Base-by-base conservation (phyloP, 306 rosid species). In the Phaseolus lunatus region DNA sequence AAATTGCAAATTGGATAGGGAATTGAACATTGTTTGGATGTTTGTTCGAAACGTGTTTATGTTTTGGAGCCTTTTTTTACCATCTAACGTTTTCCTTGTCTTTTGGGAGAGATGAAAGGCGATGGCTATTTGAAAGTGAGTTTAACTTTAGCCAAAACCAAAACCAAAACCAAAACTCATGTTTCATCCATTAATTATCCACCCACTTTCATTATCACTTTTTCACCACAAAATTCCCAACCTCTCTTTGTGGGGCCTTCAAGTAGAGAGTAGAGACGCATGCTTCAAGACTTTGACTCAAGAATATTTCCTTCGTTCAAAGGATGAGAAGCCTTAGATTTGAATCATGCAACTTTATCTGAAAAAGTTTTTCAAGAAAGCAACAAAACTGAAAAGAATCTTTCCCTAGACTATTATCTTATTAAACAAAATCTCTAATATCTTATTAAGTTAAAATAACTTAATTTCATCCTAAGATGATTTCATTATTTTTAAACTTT, bases 101-200 rank as follows among this genome's bases (percentile, higher is more conserved):
- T 69, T 80, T 75, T 64, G 69, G 43, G 37, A 59, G 43, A 8
- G 65, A 24, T 57, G 80, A 35, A 69, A 33, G 9, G 49, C 58
- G 61, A 39, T 68, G 35, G 69, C 24, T 56, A 45, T 5, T 61
- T 67, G 66, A 74, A 47, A 81, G 69, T 49, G 72, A 37, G 57
- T 3, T 57, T 75, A 12, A 14, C 65, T 41, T 74, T 66, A 44
- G 44, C 31, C 75, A 44, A 64, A 58, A 26, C 64, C 27, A 26
- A 50, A 26, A 10, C 31, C 75, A 44, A 64, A 58, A 26, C 64
- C 27, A 26, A 50, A 26, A 10, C 19, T 31, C 39, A 48, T 0
- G 58, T 63, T 73, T 22, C 35, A 61, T 43, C 13, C 3, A 9
- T 43, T 43, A 43, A 10, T 67, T 67, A 52, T 33, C 66, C 43